Evolutionary conservation across 2,329 filamentous ascomycete species (phyloP).

Genomic region (Nemania serpens): DNA sequence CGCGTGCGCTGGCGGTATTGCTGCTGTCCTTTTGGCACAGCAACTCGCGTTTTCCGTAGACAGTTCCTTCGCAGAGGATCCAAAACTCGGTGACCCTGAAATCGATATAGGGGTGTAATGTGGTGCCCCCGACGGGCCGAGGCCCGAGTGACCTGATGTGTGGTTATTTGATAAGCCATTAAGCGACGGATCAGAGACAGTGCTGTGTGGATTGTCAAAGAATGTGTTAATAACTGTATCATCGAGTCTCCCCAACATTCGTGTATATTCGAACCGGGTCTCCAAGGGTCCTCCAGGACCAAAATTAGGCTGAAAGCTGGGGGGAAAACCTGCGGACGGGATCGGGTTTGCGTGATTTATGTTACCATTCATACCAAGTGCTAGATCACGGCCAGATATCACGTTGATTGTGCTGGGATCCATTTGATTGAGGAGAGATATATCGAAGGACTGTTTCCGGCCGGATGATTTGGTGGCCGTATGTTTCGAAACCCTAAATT

Average conservation of each 20-base stretch:
- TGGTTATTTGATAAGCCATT: constrained; percentile 26
- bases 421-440: constrained; percentile 55
- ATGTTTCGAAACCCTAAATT: constrained; percentile 54
- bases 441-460: constrained; percentile 57
- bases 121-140: constrained; percentile 27
- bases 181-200: constrained; percentile 18
- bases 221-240: constrained; percentile 18
- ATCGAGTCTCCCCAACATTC: constrained; percentile 20
- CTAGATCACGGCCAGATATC: constrained; percentile 23
- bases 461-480: constrained; percentile 41
- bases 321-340: constrained; percentile 19
- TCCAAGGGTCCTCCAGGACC: constrained; percentile 10
- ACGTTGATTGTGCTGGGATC: constrained; percentile 59
- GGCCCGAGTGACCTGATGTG: constrained; percentile 27
- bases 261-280: constrained; percentile 13
- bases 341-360: constrained; percentile 13
- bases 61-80: constrained; percentile 24
- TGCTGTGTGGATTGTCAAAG: constrained; percentile 17
- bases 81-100: constrained; percentile 22
- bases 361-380: constrained; percentile 22
- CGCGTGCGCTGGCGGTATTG: constrained; percentile 11
- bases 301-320: constrained; percentile 21
- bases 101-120: constrained; percentile 31
- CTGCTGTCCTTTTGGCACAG: constrained; percentile 26
- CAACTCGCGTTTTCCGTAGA: constrained; percentile 23